Conservation (phyloP, 352 stramenopile genomes). For the Saprolegnia parasitica region DNA sequence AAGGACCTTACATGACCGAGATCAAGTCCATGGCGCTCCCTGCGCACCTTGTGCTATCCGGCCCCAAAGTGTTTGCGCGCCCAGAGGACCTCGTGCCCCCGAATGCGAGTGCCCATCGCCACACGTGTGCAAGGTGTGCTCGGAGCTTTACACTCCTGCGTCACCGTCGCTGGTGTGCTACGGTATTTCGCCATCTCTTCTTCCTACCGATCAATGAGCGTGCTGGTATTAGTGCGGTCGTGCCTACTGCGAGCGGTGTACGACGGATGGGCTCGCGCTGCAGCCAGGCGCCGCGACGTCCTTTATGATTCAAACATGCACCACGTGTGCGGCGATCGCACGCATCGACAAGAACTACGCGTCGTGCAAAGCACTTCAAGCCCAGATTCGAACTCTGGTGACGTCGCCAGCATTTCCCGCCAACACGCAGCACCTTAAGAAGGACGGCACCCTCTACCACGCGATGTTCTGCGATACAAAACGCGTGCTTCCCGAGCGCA, state of each 20-base stretch:
- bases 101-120: background rate
- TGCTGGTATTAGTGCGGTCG: background rate
- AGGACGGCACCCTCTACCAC: background rate
- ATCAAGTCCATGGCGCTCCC: background rate
- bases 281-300: background rate
- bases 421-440: background rate
- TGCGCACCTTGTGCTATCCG: background rate
- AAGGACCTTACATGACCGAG: background rate
- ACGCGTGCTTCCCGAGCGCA: background rate
- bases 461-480: background rate
- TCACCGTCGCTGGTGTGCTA: background rate
- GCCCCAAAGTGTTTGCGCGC: slow-evolving; percentile 1
- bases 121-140: background rate
- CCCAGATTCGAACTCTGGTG: background rate
- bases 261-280: background rate
- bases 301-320: background rate
- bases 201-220: background rate
- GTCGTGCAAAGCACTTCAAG: background rate
- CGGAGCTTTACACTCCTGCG: background rate
- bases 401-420: background rate
- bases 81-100: background rate
- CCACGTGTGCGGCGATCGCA: background rate
- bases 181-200: background rate
- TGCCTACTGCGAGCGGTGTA: background rate
- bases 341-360: background rate